These are phyloP conservation scores for Hypoxylon intermedium DNA, from an alignment of 495 filamentous ascomycete genomes.

Conservation along the genomic window DNA sequence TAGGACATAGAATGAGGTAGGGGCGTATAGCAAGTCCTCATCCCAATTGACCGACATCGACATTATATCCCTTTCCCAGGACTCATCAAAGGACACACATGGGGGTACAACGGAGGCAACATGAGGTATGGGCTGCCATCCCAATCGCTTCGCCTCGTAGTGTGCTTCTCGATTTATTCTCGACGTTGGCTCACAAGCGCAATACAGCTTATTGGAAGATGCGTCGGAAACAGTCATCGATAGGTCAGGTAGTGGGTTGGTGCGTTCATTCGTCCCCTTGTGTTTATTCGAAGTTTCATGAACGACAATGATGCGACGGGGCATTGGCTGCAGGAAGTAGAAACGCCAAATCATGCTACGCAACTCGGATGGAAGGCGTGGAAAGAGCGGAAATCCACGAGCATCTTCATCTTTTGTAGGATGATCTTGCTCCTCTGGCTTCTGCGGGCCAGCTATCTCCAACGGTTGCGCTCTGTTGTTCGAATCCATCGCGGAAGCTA, in stretches of 20 bases:
- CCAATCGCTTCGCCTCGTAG: background rate
- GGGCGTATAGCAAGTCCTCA: too few species aligned
- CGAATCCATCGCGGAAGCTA: too few species aligned
- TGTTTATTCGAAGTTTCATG: background rate
- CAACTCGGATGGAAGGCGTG: slow-evolving; percentile 6
- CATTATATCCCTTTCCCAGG: too few species aligned
- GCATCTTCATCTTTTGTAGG: background rate
- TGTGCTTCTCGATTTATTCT: background rate
- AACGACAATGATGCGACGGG: background rate
- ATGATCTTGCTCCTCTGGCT: background rate
- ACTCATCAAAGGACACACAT: too few species aligned
- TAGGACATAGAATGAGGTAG: too few species aligned
- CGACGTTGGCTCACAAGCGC: background rate
- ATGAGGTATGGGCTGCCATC: background rate
- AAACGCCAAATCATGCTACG: slow-evolving; percentile 4
- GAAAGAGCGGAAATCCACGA: background rate
- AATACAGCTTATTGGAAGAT: too few species aligned
- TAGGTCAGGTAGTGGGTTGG: too few species aligned
- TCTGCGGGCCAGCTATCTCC: background rate
- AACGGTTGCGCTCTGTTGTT: too few species aligned
- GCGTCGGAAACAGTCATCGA: too few species aligned
- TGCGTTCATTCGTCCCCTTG: too few species aligned
- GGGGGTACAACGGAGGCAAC: too few species aligned
- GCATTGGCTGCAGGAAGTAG: slow-evolving; percentile 4
- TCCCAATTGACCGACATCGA: too few species aligned